Evolutionary conservation across 176 grass and related monocot species (phyloP).

Genomic region (Pontederia paniculata): DNA sequence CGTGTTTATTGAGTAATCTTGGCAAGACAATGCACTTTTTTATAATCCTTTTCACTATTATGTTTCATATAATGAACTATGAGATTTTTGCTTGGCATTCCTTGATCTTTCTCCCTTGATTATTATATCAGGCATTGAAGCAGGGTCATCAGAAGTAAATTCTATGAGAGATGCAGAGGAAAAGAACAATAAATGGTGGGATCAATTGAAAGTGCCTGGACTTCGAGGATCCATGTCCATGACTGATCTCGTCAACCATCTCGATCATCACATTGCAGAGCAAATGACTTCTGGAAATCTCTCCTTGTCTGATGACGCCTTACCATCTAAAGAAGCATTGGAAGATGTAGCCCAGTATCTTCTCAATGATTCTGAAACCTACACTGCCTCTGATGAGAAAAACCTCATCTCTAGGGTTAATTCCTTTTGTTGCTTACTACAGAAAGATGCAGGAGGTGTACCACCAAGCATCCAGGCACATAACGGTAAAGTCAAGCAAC

Average conservation of each 20-base stretch:
- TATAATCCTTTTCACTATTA: too few relatives aligned
- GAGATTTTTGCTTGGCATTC: not conserved
- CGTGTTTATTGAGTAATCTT: too few relatives aligned
- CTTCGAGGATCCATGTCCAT: not conserved
- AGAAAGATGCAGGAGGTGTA: not conserved
- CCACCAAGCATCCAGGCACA: not conserved
- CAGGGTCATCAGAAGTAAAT: not conserved
- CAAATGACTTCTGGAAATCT: not conserved
- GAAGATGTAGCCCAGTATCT: constrained; percentile 10
- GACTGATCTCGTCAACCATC: constrained; percentile 2
- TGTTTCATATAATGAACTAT: too few relatives aligned
- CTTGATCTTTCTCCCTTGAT: not conserved
- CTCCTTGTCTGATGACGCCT: not conserved
- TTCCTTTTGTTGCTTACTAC: constrained; percentile 10
- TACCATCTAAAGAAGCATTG: constrained; percentile 7
- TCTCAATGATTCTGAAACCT: constrained; percentile 4
- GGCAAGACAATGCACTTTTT: too few relatives aligned
- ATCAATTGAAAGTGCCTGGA: constrained; percentile 3
- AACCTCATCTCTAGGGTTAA: constrained; percentile 7
- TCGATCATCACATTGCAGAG: constrained; percentile 1
- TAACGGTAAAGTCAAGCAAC: not conserved
- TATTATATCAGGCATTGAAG: not conserved
- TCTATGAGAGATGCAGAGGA: not conserved
- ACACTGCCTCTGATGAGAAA: not conserved
- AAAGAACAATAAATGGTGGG: not conserved